Evolutionary conservation across 768 basidiomycete species (phyloP).

Genomic region (Exidia glandulosa): DNA sequence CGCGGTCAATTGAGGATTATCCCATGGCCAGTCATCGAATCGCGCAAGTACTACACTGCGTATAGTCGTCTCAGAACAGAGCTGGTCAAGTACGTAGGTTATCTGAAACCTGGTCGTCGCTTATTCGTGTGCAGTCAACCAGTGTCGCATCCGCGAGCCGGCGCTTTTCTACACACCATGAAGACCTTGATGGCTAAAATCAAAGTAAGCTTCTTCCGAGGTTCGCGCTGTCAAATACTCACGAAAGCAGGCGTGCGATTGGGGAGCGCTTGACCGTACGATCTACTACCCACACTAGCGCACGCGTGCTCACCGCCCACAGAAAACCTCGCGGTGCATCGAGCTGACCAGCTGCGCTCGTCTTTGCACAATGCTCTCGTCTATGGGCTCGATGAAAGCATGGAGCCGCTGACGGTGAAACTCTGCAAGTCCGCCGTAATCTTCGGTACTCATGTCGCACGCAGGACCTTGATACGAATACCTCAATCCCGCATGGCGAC

Average conservation of each 20-base stretch:
- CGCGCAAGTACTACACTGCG: slow-evolving; percentile 44
- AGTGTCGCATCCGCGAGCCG: slow-evolving; percentile 38
- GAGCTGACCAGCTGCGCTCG: slow-evolving; percentile 25
- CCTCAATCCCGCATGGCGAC: slow-evolving; percentile 27
- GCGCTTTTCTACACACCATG: slow-evolving; percentile 45
- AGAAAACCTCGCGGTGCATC: slow-evolving; percentile 19
- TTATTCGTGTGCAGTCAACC: slow-evolving; percentile 27
- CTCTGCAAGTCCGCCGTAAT: neutral
- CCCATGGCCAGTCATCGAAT: slow-evolving; percentile 61
- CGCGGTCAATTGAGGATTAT: slow-evolving; percentile 43
- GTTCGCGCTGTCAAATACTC: neutral
- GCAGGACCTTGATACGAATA: slow-evolving; percentile 45
- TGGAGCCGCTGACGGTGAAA: slow-evolving; percentile 42
- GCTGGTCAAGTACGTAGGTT: slow-evolving; percentile 12
- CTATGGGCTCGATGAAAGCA: slow-evolving; percentile 34
- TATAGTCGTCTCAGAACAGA: slow-evolving; percentile 36
- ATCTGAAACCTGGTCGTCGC: neutral
- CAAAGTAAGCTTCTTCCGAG: slow-evolving; percentile 28
- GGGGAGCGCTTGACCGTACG: slow-evolving; percentile 54
- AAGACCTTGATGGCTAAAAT: slow-evolving; percentile 60
- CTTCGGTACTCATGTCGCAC: neutral
- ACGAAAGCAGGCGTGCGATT: slow-evolving; percentile 43
- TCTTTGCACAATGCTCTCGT: slow-evolving; percentile 39
- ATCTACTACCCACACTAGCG: neutral
- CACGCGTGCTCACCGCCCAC: slow-evolving; percentile 9